These are phyloP conservation scores for Bruguiera gymnorhiza DNA, from an alignment of 345 rosid genomes.

Conservation along the genomic window DNA sequence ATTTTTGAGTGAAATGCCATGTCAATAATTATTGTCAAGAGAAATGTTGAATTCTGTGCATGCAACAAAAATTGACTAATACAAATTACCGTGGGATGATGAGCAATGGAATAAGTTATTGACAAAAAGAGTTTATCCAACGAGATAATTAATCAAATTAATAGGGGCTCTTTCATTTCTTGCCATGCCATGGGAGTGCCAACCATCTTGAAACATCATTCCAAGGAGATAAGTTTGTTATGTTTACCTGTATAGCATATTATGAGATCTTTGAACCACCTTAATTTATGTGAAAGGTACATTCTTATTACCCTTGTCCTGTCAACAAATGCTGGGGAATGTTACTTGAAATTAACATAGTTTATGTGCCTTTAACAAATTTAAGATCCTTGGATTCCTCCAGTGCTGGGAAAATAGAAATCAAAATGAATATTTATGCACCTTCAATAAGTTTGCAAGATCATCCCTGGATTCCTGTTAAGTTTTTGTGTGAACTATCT, in stretches of 20 bases:
- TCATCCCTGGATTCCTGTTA: neutral
- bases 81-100: too few relatives aligned
- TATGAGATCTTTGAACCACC: neutral
- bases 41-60: too few relatives aligned
- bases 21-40: too few relatives aligned
- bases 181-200: neutral
- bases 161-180: neutral
- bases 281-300: neutral
- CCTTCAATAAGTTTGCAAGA: neutral
- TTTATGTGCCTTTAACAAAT: neutral
- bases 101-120: too few relatives aligned
- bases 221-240: too few relatives aligned
- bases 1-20: too few relatives aligned
- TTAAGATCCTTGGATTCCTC: neutral
- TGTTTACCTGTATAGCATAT: too few relatives aligned
- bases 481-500: neutral
- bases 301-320: neutral
- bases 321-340: conserved; percentile 1
- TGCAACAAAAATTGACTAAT: too few relatives aligned
- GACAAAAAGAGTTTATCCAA: neutral
- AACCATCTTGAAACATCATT: neutral
- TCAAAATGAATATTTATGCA: neutral
- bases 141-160: neutral
- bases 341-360: neutral
- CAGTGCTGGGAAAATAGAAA: too few relatives aligned